Conservation (phyloP, 768 basidiomycete species). For the Lentinula sp. region DNA sequence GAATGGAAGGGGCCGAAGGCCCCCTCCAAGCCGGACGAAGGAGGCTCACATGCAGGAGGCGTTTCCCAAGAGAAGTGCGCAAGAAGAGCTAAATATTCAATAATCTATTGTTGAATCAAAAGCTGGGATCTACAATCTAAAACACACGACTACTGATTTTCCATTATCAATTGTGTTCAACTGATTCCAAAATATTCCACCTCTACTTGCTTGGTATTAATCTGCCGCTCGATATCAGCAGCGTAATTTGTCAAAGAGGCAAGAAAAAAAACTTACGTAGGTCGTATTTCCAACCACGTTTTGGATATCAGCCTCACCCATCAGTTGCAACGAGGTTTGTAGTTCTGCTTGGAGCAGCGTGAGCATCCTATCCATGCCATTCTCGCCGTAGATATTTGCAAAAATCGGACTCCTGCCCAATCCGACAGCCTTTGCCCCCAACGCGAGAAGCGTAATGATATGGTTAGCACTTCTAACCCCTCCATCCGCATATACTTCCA, state of each 20-base stretch:
- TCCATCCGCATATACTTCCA: constrained; percentile 40
- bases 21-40: no score
- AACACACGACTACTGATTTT: no score
- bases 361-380: constrained; percentile 20
- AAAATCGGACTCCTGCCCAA: constrained; percentile 32
- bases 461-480: constrained; percentile 41
- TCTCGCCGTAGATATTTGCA: constrained; percentile 30
- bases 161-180: not conserved
- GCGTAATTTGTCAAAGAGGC: not conserved
- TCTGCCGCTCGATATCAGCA: not conserved
- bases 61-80: no score
- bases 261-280: constrained; percentile 11
- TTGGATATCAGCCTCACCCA: constrained; percentile 16
- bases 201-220: constrained; percentile 6
- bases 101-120: no score
- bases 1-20: no score
- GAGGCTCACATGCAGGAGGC: no score
- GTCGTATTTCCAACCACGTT: constrained; percentile 12
- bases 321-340: constrained; percentile 16
- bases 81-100: no score
- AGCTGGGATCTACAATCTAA: no score
- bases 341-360: constrained; percentile 15
- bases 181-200: not conserved
- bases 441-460: constrained; percentile 32
- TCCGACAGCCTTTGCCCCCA: constrained; percentile 36